Evolutionary conservation across 225 moss, liverwort and hornwort species (phyloP).

Genomic region (Thuidium tamariscinum): DNA sequence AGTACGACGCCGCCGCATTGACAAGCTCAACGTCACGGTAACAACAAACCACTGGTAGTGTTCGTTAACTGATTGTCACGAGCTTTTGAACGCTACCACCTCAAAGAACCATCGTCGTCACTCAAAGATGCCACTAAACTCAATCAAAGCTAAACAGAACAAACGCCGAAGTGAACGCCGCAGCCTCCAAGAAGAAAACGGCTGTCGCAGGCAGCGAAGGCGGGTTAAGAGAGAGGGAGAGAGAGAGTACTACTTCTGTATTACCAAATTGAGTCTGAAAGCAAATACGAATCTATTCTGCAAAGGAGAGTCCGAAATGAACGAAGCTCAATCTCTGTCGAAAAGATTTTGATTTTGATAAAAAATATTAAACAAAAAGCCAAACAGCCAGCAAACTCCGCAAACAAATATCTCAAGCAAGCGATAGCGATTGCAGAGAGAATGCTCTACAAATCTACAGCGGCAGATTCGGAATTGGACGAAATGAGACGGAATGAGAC

Average conservation of each 20-base stretch:
- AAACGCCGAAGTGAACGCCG: neutral
- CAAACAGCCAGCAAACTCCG: neutral
- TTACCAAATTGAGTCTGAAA: neutral
- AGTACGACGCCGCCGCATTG: neutral
- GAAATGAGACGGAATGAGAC: neutral
- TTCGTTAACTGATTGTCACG: neutral
- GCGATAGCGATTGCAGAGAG: no score
- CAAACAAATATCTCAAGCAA: neutral
- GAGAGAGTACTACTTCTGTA: neutral
- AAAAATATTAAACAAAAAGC: no score
- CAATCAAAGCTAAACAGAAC: neutral
- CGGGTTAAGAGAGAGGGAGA: neutral
- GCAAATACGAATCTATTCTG: neutral
- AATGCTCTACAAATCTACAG: neutral
- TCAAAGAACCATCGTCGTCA: neutral
- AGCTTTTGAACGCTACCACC: neutral
- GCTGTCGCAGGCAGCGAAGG: neutral
- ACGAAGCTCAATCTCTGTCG: neutral
- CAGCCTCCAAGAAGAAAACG: neutral
- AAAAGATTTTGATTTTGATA: neutral
- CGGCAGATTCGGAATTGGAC: neutral
- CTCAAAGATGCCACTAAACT: neutral
- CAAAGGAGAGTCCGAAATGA: neutral
- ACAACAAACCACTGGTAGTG: neutral
- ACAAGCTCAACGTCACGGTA: neutral